Conservation (phyloP, 192 early-diverging fungal species). For the Chytriomyces confervae region DNA sequence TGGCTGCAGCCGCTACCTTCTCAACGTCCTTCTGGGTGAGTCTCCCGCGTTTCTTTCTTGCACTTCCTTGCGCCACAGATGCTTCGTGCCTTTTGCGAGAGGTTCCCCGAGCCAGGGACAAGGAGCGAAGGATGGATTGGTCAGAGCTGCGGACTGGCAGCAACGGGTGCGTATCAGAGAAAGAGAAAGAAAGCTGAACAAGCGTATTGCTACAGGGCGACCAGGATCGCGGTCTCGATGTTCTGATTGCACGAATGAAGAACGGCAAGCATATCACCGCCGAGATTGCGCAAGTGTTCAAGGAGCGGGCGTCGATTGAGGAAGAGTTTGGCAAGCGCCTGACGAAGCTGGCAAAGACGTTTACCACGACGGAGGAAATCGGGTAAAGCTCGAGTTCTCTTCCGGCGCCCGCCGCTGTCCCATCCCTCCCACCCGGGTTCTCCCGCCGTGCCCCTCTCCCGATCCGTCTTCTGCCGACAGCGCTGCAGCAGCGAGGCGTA, state of each 20-base stretch:
- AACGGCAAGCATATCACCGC: conserved; percentile 57
- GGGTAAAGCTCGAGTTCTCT: conserved; percentile 36
- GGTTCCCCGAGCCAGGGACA: no score
- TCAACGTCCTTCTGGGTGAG: conserved; percentile 53
- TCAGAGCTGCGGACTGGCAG: not conserved
- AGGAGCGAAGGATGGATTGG: no score
- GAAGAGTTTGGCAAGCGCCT: conserved; percentile 64
- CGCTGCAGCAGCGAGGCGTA: no score
- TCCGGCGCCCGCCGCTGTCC: no score
- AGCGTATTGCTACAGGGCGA: conserved; percentile 44
- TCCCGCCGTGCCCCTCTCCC: no score
- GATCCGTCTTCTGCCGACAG: no score
- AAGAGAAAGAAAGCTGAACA: no score
- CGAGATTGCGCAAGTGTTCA: conserved; percentile 51
- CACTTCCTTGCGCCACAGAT: not conserved
- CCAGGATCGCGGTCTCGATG: conserved; percentile 56
- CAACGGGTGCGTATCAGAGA: no score
- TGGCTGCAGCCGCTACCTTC: conserved; percentile 31
- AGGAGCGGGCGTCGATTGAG: conserved; percentile 59
- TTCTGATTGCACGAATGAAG: conserved; percentile 52
- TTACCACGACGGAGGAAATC: conserved; percentile 59
- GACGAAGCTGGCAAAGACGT: conserved; percentile 54
- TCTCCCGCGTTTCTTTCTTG: not conserved
- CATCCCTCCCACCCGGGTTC: no score
- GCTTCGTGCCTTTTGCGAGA: no score